Percentiles rank a stretch among this genome's conserved stretches.
phyloP scores from a whole-genome alignment of 73 alveolate species.

The Paramecium bursaria region DNA sequence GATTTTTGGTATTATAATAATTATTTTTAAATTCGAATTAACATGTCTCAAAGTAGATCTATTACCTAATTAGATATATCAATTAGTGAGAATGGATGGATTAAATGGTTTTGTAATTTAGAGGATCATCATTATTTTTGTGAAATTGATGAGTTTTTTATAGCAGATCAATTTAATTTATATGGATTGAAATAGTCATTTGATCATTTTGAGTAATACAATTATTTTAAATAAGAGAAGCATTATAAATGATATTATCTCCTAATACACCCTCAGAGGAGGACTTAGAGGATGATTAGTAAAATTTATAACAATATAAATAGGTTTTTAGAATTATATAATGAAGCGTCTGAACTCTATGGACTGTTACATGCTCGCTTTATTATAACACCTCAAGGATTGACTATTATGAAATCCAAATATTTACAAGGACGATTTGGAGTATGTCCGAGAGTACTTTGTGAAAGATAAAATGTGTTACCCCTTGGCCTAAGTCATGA shows the following conservation, averaged over 20 bases:
- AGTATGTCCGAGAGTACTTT: conserved; percentile 90
- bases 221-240: conserved; percentile 75
- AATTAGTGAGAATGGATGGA: conserved; percentile 77
- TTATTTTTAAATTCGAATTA: conserved; percentile 39
- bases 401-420: conserved; percentile 86
- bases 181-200: conserved; percentile 80
- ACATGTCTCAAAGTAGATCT: conserved; percentile 44
- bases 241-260: conserved; percentile 83
- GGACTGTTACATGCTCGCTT: conserved; percentile 92
- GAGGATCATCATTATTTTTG: conserved; percentile 92
- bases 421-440: conserved; percentile 87
- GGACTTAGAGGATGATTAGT: conserved; percentile 86
- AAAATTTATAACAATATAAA: conserved; percentile 4
- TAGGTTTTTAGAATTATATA: conserved; percentile 70
- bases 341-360: conserved; percentile 90
- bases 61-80: conserved; percentile 19
- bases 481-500: conserved; percentile 93
- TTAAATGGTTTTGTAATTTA: conserved; percentile 90
- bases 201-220: conserved; percentile 69
- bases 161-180: conserved; percentile 88
- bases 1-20: conserved; percentile 21
- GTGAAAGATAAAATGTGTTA: conserved; percentile 87
- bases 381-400: conserved; percentile 85
- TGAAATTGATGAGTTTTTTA: conserved; percentile 93
- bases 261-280: conserved; percentile 90